A percentile compares a stretch with the other conserved stretches of the same genome.
These are phyloP conservation scores for Echium plantagineum DNA, from an alignment of 257 asterid species.

Conservation along the genomic window DNA sequence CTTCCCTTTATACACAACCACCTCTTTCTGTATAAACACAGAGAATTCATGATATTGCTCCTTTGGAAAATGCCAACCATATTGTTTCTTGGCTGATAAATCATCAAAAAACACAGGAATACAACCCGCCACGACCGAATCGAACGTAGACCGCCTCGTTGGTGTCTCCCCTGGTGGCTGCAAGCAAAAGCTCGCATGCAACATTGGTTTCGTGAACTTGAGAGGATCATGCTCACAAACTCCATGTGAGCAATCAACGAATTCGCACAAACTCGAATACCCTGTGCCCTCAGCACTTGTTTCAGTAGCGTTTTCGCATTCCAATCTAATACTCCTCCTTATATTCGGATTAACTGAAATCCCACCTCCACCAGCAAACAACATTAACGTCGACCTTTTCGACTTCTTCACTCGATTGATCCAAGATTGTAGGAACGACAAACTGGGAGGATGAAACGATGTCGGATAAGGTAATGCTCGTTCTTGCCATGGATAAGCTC, in stretches of 20 bases:
- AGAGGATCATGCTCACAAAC: slow-evolving; percentile 89
- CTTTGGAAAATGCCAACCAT: slow-evolving; percentile 68
- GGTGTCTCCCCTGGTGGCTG: slow-evolving; percentile 98
- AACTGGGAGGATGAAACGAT: slow-evolving; percentile 80
- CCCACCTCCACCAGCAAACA: slow-evolving; percentile 89
- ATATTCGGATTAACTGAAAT: slow-evolving; percentile 74
- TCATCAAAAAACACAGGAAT: slow-evolving; percentile 96
- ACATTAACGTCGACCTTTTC: slow-evolving; percentile 40
- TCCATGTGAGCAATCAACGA: slow-evolving; percentile 83
- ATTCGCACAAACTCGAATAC: slow-evolving; percentile 51
- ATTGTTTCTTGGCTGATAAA: slow-evolving; percentile 56
- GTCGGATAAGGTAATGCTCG: slow-evolving; percentile 79
- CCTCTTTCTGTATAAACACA: slow-evolving; percentile 71
- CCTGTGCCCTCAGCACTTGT: slow-evolving; percentile 26
- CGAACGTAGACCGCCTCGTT: slow-evolving; percentile 70
- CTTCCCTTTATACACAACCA: slow-evolving; percentile 69
- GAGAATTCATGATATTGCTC: slow-evolving; percentile 57
- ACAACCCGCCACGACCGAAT: slow-evolving; percentile 75
- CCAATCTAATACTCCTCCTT: slow-evolving; percentile 69
- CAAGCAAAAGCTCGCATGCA: slow-evolving; percentile 67
- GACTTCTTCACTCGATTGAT: slow-evolving; percentile 41
- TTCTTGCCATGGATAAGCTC: slow-evolving; percentile 92
- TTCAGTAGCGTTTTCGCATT: slow-evolving; percentile 37
- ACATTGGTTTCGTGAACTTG: slow-evolving; percentile 70
- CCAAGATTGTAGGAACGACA: slow-evolving; percentile 54